phyloP scores from a whole-genome alignment of 805 yeast genomes.

The Yamadazyma kitorensis region DNA sequence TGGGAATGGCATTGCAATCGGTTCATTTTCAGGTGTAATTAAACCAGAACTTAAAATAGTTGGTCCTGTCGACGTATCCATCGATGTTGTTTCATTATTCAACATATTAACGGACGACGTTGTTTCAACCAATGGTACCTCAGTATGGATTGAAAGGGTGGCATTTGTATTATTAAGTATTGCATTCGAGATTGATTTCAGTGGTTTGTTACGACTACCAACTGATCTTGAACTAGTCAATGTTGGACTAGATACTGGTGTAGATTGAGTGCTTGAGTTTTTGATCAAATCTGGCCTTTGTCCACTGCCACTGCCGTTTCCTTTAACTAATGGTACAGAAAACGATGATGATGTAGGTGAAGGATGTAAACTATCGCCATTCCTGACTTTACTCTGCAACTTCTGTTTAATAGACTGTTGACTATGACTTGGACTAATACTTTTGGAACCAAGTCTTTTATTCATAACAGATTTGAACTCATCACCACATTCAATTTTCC shows the following conservation, averaged over 20 bases:
- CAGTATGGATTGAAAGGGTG: conserved; percentile 3
- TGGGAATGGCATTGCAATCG: not conserved
- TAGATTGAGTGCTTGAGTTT: too few species aligned
- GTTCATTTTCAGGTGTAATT: conserved; percentile 14
- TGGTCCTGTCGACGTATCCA: not conserved
- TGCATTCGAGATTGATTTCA: conserved; percentile 14
- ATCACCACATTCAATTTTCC: not conserved
- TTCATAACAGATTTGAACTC: too few species aligned
- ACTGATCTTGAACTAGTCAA: not conserved
- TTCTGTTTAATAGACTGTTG: too few species aligned
- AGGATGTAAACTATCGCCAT: too few species aligned
- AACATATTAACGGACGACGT: not conserved
- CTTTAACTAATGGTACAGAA: too few species aligned
- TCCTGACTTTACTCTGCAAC: too few species aligned
- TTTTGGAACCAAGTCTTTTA: not conserved
- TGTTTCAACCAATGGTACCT: conserved; percentile 2
- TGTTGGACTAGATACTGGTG: not conserved
- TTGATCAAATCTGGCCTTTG: too few species aligned
- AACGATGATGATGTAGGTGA: too few species aligned
- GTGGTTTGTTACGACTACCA: conserved; percentile 8
- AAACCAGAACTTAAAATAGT: too few species aligned
- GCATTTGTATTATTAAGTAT: conserved; percentile 10
- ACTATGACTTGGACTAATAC: not conserved
- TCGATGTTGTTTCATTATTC: not conserved
- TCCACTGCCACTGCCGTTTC: too few species aligned